Conservation (phyloP, 208 protist genomes). For the Trypanosomatidae sp. region DNA sequence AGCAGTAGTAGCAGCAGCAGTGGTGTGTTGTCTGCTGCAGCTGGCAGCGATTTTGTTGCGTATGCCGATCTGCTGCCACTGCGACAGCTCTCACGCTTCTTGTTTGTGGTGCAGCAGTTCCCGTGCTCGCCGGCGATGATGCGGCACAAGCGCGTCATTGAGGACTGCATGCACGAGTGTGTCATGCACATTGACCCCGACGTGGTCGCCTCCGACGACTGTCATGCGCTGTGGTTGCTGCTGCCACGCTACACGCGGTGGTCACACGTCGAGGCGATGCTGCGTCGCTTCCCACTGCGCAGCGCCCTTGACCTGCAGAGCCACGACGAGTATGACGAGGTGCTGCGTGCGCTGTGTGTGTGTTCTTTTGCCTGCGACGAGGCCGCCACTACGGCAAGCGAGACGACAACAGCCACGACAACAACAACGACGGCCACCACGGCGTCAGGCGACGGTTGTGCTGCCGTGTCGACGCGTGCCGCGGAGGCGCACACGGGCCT, state of each 20-base stretch:
- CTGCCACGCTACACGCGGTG: conserved; percentile 13
- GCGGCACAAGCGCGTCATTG: conserved; percentile 7
- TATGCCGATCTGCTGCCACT: conserved; percentile 6
- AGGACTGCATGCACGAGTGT: conserved; percentile 8
- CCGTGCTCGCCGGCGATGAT: conserved; percentile 4
- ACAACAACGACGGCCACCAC: too few species aligned
- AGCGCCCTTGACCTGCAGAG: conserved; percentile 12
- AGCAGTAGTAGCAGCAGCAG: too few species aligned
- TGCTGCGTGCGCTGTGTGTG: conserved; percentile 19
- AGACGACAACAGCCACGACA: neutral
- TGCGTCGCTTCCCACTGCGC: conserved; percentile 18
- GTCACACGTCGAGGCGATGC: conserved; percentile 17
- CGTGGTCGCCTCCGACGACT: conserved; percentile 7
- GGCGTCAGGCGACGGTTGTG: too few species aligned
- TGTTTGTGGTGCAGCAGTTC: conserved; percentile 30
- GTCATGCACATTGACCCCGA: conserved; percentile 13
- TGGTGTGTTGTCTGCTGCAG: too few species aligned
- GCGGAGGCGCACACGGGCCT: too few species aligned
- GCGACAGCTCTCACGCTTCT: conserved; percentile 5
- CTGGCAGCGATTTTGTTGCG: too few species aligned
- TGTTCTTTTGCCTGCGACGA: too few species aligned
- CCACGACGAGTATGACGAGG: conserved; percentile 14
- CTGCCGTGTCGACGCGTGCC: too few species aligned
- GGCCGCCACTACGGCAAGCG: neutral
- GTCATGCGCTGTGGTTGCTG: conserved; percentile 19